phyloP scores from a whole-genome alignment of 805 yeast genomes.

The Lipomyces chichibuensis region DNA sequence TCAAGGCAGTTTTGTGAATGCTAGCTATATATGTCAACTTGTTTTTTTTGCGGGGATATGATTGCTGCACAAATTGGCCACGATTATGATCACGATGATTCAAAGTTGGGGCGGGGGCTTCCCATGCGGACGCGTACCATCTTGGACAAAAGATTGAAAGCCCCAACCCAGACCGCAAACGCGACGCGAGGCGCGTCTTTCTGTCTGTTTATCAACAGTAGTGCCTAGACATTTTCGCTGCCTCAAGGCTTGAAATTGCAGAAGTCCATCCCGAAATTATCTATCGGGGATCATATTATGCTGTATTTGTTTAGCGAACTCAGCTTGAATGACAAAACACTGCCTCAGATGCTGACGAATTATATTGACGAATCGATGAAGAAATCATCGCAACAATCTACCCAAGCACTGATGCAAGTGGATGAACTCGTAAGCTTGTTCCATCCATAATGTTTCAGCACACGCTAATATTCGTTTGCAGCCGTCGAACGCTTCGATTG shows the following conservation, averaged over 20 bases:
- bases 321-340: not conserved
- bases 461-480: not conserved
- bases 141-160: no score
- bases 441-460: not conserved
- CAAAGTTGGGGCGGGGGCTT: no score
- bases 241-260: not conserved
- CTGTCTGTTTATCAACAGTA: not conserved
- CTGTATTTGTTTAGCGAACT: not conserved
- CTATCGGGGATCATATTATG: not conserved
- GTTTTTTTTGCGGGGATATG: no score
- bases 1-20: not conserved
- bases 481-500: slow-evolving; percentile 6
- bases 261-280: not conserved
- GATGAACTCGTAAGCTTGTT: slow-evolving; percentile 20
- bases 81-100: no score
- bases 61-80: no score
- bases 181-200: not conserved
- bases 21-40: not conserved
- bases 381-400: slow-evolving; percentile 18
- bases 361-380: slow-evolving; percentile 4
- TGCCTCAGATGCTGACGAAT: slow-evolving; percentile 9
- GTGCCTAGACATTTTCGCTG: no score
- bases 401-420: slow-evolving; percentile 21
- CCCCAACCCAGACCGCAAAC: no score
- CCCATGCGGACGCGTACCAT: no score